Base-by-base conservation (phyloP, 2,329 filamentous ascomycete genomes). In the Pyricularia pennisetigena region DNA sequence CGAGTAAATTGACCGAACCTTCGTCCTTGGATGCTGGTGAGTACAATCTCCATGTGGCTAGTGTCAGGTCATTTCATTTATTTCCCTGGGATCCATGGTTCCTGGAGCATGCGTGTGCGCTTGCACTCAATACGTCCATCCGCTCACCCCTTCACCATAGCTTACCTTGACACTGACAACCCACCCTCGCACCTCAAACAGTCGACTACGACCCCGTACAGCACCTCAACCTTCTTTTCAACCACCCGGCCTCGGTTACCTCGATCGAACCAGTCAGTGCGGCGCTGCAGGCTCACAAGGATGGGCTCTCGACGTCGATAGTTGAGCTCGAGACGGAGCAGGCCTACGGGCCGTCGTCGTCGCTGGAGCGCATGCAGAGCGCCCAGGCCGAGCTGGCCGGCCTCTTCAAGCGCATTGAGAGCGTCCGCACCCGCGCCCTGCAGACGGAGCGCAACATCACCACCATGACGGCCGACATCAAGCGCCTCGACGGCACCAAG, bases 401-500 rank as follows among this genome's bases (percentile, higher is more conserved):
- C 73, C 88, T 99, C 57, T 97, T 99, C 83, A 88, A 89, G 74
- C 97, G 96, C 81, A 97, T 99, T 77, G 94, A 98, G 78, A 91
- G 89, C 72, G 94, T 99, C 68, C 91, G 94, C 68, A 90, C 90
- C 74, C 88, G 94, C 67, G 95, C 95, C 54, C 87, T 96, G 73
- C 89, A 94, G 82, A 98, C 95, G 24, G 95, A 99, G 79, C 90
- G 93, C 77, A 91, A 94, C 72, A 99, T 99, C 76, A 97, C 94
- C 64, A 93, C 93, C 72, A 99, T 99, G 95, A 99, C 95, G 70
- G 93, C 95, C 69, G 95, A 99, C 76, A 99, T 99, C 78, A 99
- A 99, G 82, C 89, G 94, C 72, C 85, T 99, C 71, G 95, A 99
- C 79, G 92, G 91, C 78, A 97, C 95, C 54, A 99, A 99, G 83